These are phyloP conservation scores for Polyporus arcularius DNA, from an alignment of 768 basidiomycete species.

Conservation along the genomic window DNA sequence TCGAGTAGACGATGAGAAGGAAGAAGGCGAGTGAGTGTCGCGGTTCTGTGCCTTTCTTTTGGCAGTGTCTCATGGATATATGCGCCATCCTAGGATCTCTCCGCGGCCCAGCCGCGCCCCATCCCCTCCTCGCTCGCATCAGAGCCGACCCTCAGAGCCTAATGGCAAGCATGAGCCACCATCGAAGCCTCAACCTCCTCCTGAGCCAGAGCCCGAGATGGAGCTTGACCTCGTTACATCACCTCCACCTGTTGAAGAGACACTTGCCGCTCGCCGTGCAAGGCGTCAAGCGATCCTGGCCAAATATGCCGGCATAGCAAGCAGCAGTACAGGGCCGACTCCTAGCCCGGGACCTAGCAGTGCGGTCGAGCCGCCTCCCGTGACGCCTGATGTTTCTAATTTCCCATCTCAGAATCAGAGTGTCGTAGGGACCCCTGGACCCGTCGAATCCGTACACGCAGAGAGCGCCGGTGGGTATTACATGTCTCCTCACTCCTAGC, in stretches of 20 bases:
- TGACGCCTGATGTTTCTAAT: constrained; percentile 63
- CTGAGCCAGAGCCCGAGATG: constrained; percentile 48
- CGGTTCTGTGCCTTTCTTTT: constrained; percentile 10
- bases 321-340: constrained; percentile 42
- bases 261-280: constrained; percentile 68
- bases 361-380: constrained; percentile 73
- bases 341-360: constrained; percentile 68
- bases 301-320: constrained; percentile 61
- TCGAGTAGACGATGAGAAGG: constrained; percentile 59
- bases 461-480: constrained; percentile 7
- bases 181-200: constrained; percentile 23
- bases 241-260: constrained; percentile 53
- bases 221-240: constrained; percentile 56
- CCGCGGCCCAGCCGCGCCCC: constrained; percentile 44
- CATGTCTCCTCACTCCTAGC: neutral
- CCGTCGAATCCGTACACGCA: constrained; percentile 10
- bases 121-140: constrained; percentile 27
- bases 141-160: constrained; percentile 4
- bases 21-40: constrained; percentile 93
- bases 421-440: constrained; percentile 36
- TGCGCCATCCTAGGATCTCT: constrained; percentile 56
- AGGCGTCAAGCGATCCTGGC: constrained; percentile 77
- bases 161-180: constrained; percentile 7
- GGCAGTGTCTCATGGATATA: neutral
- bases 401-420: constrained; percentile 57